Base-by-base conservation (phyloP, 2,329 filamentous ascomycete genomes). In the Calycina marina region DNA sequence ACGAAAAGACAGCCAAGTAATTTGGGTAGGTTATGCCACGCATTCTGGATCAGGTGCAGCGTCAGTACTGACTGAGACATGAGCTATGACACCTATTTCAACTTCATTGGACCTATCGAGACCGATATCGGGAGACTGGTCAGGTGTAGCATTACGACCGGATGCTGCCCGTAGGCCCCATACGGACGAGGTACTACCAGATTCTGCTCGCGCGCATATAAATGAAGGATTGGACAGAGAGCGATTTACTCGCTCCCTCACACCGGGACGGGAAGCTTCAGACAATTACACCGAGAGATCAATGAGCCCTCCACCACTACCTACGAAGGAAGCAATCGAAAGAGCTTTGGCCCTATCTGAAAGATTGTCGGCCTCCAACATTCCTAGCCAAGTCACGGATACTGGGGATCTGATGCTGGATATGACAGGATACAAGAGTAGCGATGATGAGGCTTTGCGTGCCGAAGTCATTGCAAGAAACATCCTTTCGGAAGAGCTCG, bases 361-460 rank as follows among this genome's bases (percentile, higher is more conserved):
- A 52, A 86, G 86, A 53, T 67, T 98, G 3, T 82, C 82, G 28
- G 77, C 74, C 3, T 90, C 81, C 29, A 94, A 96, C 50, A 96
- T 98, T 37, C 84, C 85, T 4, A 90, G 79, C 36, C 77, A 83
- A 42, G 77, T 98, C n/a, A 96, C 80, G 1, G 85, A 93, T 36
- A 79, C 72, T 1, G 90, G 90, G 11, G 90, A 98, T 56, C 62
- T 98, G 34, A 96, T 96, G 85, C 62, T 98, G 32, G 90, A 98
- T 54, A 94, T 98, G 86, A 86, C 85, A 0, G 84, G 84, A 1
- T 94, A 93, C 60, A 96, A 94, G 56, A 82, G 78, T 53, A 92
- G 77, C 49, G 88, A 96, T 44, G 84, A 93, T 47, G 86, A 96
- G 45, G 81, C 88, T 4, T 65, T 96, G 33, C 75, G 83, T 28